phyloP scores from a whole-genome alignment of 2,329 filamentous ascomycete genomes.

The Parastagonospora nodorum region DNA sequence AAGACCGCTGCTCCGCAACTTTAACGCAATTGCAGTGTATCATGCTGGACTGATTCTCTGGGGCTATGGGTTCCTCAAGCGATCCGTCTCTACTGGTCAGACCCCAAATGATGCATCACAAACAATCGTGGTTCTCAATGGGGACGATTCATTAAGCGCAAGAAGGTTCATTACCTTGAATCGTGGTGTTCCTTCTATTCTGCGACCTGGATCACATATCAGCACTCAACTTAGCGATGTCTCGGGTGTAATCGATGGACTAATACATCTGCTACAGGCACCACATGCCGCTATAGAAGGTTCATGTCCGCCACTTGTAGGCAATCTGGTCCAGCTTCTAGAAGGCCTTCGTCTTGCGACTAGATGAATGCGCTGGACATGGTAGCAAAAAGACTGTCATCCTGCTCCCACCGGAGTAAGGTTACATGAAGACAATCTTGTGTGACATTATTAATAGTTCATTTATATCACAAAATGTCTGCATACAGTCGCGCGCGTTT shows the following conservation, averaged over 20 bases:
- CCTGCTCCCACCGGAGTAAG: neutral
- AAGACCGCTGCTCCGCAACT: constrained; percentile 63
- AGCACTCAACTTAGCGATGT: constrained; percentile 58
- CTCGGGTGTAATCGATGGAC: constrained; percentile 62
- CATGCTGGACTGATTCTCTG: constrained; percentile 71
- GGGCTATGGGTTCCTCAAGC: constrained; percentile 66
- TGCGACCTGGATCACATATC: constrained; percentile 24
- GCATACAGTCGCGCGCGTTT: no score
- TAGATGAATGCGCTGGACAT: constrained; percentile 8
- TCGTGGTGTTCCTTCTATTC: constrained; percentile 60
- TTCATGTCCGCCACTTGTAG: constrained; percentile 63
- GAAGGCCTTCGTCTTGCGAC: constrained; percentile 63
- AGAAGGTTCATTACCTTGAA: constrained; percentile 64
- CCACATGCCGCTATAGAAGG: constrained; percentile 46
- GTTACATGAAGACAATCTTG: no score
- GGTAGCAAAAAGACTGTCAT: neutral
- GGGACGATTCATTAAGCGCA: constrained; percentile 57
- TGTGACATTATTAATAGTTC: no score
- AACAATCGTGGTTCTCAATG: constrained; percentile 57
- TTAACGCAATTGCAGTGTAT: constrained; percentile 71
- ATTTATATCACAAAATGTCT: no score
- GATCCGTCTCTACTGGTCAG: constrained; percentile 30
- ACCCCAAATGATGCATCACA: constrained; percentile 32
- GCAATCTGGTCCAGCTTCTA: constrained; percentile 69
- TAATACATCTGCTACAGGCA: constrained; percentile 63